Conservation (phyloP, 805 yeast genomes). For the Torulaspora microellipsoides region DNA sequence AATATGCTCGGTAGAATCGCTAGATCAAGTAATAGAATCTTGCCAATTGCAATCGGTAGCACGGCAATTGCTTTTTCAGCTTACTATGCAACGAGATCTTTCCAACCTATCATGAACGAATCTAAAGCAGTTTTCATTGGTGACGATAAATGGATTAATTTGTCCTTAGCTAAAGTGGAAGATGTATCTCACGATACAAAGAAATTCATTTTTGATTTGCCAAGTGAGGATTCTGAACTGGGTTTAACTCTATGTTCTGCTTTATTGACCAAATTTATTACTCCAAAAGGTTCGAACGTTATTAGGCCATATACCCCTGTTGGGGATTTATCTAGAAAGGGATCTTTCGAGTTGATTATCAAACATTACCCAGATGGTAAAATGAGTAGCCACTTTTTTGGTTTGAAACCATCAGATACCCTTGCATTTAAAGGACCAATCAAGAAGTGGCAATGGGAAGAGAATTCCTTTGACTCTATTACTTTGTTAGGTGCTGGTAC, state of each 20-base stretch:
- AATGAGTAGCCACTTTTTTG: slow-evolving; percentile 68
- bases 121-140: slow-evolving; percentile 48
- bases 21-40: slow-evolving; percentile 18
- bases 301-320: slow-evolving; percentile 89
- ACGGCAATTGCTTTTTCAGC: slow-evolving; percentile 42
- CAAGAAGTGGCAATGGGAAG: slow-evolving; percentile 83
- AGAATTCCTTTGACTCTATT: slow-evolving; percentile 76
- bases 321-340: slow-evolving; percentile 62
- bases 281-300: slow-evolving; percentile 80
- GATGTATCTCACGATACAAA: slow-evolving; percentile 61
- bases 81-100: slow-evolving; percentile 27
- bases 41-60: slow-evolving; percentile 44
- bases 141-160: slow-evolving; percentile 66
- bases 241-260: slow-evolving; percentile 81
- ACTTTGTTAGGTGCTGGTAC: slow-evolving; percentile 92
- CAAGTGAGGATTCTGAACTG: slow-evolving; percentile 57
- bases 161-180: slow-evolving; percentile 43
- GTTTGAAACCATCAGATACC: slow-evolving; percentile 72
- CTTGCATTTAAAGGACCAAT: slow-evolving; percentile 93
- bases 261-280: slow-evolving; percentile 72
- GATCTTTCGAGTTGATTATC: slow-evolving; percentile 72
- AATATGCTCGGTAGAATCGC: slow-evolving; percentile 26
- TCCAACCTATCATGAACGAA: slow-evolving; percentile 34
- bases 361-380: slow-evolving; percentile 84
- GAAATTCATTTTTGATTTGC: slow-evolving; percentile 65